Evolutionary conservation across 2,329 filamentous ascomycete species (phyloP).

Genomic region (Fusarium duplospermum): DNA sequence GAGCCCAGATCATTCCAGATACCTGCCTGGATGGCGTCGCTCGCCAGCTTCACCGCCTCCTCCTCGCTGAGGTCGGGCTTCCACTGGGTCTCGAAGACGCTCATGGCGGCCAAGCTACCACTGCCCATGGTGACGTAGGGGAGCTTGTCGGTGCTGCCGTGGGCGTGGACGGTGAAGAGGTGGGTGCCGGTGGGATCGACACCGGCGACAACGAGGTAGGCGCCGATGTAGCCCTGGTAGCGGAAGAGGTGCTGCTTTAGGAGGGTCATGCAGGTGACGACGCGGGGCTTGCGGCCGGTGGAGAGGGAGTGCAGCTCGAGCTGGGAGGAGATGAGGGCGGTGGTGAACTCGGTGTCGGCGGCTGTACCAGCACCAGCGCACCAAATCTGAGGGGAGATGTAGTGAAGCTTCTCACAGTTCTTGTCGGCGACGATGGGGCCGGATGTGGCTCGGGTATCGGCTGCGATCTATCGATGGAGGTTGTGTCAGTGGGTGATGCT

Average conservation of each 20-base stretch:
- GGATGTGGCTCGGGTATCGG: conserved; percentile 96
- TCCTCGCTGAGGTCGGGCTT: conserved; percentile 80
- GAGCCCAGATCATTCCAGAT: conserved; percentile 99
- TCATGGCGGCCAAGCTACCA: conserved; percentile 96
- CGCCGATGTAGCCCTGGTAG: conserved; percentile 97
- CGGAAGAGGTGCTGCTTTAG: conserved; percentile 99
- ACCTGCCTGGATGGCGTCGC: conserved; percentile 92
- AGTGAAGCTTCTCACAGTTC: conserved; percentile 99
- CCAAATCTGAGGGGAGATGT: conserved; percentile 99
- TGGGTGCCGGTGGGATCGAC: conserved; percentile 95
- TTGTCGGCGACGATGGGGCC: conserved; percentile 99
- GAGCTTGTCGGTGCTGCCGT: conserved; percentile 98
- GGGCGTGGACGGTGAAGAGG: conserved; percentile 97
- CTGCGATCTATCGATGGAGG: conserved; percentile 77
- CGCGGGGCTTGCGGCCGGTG: conserved; percentile 94
- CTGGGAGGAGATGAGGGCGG: conserved; percentile 97
- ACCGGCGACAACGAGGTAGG: conserved; percentile 96
- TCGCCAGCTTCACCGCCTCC: conserved; percentile 83
- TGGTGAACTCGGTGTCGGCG: conserved; percentile 99
- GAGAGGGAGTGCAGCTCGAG: conserved; percentile 97
- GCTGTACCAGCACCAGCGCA: conserved; percentile 98
- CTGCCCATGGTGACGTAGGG: conserved; percentile 99
- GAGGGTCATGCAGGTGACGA: conserved; percentile 99
- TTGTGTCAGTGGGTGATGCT: conserved; percentile 26
- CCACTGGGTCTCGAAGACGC: conserved; percentile 97